phyloP scores from a whole-genome alignment of 129 eudicot species.

The Chrysanthemum seticuspe region DNA sequence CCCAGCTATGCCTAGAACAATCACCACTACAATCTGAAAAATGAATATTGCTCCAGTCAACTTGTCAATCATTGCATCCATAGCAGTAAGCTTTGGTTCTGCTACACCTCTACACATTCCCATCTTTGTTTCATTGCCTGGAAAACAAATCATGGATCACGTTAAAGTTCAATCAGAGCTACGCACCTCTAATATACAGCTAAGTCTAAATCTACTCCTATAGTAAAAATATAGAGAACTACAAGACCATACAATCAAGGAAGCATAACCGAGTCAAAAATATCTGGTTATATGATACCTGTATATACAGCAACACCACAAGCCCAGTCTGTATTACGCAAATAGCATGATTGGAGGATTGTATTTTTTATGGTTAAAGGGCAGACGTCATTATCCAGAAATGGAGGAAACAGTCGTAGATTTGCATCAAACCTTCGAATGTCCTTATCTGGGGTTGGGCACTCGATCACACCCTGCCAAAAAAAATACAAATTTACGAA shows the following conservation, averaged over 20 bases:
- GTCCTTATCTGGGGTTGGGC: slow-evolving; percentile 93
- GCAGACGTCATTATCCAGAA: slow-evolving; percentile 87
- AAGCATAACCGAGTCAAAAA: neutral
- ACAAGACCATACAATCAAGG: neutral
- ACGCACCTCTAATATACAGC: neutral
- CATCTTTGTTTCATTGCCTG: slow-evolving; percentile 96
- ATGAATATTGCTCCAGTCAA: slow-evolving; percentile 95
- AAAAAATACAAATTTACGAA: slow-evolving; percentile 14
- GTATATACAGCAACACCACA: slow-evolving; percentile 98
- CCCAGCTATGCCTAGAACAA: slow-evolving; percentile 93
- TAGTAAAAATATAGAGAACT: neutral
- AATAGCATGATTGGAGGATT: slow-evolving; percentile 93
- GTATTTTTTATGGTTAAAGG: slow-evolving; percentile 95
- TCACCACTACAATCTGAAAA: slow-evolving; percentile 92
- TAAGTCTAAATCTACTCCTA: neutral
- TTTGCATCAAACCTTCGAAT: slow-evolving; percentile 96
- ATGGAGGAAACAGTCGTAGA: slow-evolving; percentile 94
- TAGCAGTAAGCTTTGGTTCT: slow-evolving; percentile 98
- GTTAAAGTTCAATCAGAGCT: neutral
- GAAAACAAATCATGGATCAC: slow-evolving; percentile 13
- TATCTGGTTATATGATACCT: slow-evolving; percentile 35
- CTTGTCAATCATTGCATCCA: slow-evolving; percentile 99
- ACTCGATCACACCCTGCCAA: slow-evolving; percentile 91
- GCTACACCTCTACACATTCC: slow-evolving; percentile 99
- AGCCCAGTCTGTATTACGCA: slow-evolving; percentile 98